Evolutionary conservation across 208 protist species (phyloP).

Genomic region (Acanthamoeba royreba): DNA sequence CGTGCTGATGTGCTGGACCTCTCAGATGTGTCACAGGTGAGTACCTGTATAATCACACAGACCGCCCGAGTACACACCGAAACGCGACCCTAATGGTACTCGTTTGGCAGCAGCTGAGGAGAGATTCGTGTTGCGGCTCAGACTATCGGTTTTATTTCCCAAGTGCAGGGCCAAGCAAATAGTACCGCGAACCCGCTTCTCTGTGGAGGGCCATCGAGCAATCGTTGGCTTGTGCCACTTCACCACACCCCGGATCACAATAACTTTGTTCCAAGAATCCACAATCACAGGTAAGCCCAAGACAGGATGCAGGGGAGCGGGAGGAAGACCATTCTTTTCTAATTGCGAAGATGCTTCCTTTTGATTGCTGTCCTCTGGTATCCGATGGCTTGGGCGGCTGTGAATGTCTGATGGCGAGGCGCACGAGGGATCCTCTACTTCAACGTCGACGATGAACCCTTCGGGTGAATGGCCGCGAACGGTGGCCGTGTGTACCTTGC

Average conservation of each 20-base stretch:
- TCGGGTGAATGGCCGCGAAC: neutral
- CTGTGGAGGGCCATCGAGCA: neutral
- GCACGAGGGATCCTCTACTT: neutral
- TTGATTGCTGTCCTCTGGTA: too few species aligned
- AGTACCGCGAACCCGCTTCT: neutral
- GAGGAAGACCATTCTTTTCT: too few species aligned
- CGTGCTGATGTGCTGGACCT: neutral
- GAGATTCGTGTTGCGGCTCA: too few species aligned
- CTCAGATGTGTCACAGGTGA: too few species aligned
- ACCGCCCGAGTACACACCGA: neutral
- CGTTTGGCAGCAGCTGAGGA: neutral
- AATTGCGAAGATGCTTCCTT: too few species aligned
- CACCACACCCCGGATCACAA: neutral
- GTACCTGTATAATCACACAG: neutral
- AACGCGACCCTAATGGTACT: neutral
- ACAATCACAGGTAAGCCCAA: neutral
- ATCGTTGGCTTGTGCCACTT: neutral
- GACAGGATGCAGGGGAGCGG: too few species aligned
- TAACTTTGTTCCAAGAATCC: neutral
- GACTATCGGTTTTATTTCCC: too few species aligned
- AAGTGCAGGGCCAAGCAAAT: neutral
- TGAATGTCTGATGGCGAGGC: neutral
- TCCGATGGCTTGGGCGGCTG: too few species aligned
- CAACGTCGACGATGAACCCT: neutral
- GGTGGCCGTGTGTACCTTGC: neutral